Base-by-base conservation (phyloP, 2,329 filamentous ascomycete species). In the Diaporthe citrichinensis region DNA sequence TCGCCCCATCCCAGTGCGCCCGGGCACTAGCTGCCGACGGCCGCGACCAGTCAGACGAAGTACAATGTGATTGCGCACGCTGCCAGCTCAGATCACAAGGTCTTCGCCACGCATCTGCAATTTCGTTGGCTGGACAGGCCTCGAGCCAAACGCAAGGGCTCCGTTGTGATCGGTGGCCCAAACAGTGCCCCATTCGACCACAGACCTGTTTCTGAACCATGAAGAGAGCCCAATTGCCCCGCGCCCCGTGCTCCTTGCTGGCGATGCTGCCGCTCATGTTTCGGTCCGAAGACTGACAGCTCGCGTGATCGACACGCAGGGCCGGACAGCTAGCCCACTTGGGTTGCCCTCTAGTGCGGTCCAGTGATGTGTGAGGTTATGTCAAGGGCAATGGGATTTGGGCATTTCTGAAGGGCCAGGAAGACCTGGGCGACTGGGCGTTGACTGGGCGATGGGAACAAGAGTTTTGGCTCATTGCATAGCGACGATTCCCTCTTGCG, bases 231-330 rank as follows among this genome's bases (percentile, higher is more conserved):
- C 46, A 41, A 39, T 4, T 28, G 53, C 25, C n/a, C 53, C 53
- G 14, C 31, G 65, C 49, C 23, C 23, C 34, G 49, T 69, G 65
- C 49, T 39, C 46, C 46, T 9, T 34, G 46, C n/a, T 1, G 34
- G 46, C 34, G 34, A 69, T 55, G 49, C 12, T 69, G 65, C 46
- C 15, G 34, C 46, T 53, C 46, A 55, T 69, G 65, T 69, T 69
- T 69, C 65, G 65, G 65, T 69, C 65, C 65, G 49, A 69, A 51
- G 46, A 55, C 49, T 69, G 65, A 55, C 65, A 69, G 65, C 49
- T 69, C 49, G 65, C 65, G 31, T 69, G 65, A 69, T 69, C 65
- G 65, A 69, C 65, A 17, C 12, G 15, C 34, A 41, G 49, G 31
- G 9, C 65, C 65, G 49, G 44, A 55, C 49, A 55, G 49, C 65